A percentile compares a stretch with the other conserved stretches of the same genome.
Conservation (phyloP, 73 alveolate species). For the Tetrahymena malaccensis region DNA sequence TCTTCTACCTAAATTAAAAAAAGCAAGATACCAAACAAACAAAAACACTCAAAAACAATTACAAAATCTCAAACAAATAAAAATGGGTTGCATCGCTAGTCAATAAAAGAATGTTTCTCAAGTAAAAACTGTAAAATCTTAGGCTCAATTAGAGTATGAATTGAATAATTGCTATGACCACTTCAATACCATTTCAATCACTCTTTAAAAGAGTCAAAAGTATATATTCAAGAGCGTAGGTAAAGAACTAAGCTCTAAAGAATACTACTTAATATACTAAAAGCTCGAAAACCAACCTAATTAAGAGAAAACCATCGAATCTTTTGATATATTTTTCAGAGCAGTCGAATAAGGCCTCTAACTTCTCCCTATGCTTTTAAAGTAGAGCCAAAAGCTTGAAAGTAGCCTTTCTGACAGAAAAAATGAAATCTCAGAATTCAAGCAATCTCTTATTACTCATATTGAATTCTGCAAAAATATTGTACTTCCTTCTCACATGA, state of each 20-base stretch:
- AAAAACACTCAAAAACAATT: neutral
- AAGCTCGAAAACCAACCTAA: neutral
- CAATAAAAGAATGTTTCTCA: neutral
- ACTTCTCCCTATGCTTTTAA: neutral
- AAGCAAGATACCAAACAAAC: neutral
- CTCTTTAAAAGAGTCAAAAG: neutral
- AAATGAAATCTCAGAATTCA: neutral
- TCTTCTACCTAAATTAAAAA: neutral
- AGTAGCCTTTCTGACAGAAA: neutral
- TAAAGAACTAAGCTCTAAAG: neutral
- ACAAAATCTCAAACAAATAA: neutral
- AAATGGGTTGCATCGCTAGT: neutral
- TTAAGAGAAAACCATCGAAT: neutral
- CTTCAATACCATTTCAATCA: neutral
- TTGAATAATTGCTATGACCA: neutral
- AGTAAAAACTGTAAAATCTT: neutral
- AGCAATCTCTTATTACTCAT: neutral
- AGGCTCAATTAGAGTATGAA: neutral
- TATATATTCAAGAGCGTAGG: neutral
- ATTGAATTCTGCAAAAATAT: neutral
- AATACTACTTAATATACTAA: neutral
- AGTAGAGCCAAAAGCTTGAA: neutral
- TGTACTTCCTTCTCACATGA: neutral
- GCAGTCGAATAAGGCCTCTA: neutral
- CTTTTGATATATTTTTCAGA: neutral